Base-by-base conservation (phyloP, 805 yeast genomes). In the Hanseniaspora valbyensis region DNA sequence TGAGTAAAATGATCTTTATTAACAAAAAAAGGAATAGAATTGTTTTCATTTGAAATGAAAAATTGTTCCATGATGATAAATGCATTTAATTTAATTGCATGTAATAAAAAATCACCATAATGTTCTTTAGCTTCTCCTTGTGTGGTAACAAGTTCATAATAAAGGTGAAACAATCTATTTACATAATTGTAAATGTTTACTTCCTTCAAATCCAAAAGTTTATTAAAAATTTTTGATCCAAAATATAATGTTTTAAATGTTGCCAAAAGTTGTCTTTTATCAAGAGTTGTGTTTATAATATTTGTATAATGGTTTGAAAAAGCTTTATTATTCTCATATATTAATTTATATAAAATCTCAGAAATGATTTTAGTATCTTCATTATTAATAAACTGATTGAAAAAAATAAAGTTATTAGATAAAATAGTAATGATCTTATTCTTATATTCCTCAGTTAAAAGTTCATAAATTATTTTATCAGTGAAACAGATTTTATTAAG, bases 201-300 rank as follows among this genome's bases (percentile, higher is more conserved):
- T 8, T 8, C 13, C 13, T 13, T 21, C 13, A 25, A 22, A 4
- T 46, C 44, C 2, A 24, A 16, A 24, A 48, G 37, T 4, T 57
- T 25, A 53, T 65, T 65, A 40, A 57, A 62, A 5, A 64, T n/a
- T 45, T 55, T 63, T 46, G 68, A 64, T 0, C 69, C 69, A 55
- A 62, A 64, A 26, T 64, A 55, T 0, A 58, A 13, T 1, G 65
- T 42, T 33, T 57, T 59, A 2, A 63, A 28, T 1, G 14, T 19
- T 22, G 30, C 3, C n/a, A 49, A 26, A 4, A n/a, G 13, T 29
- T 18, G 42, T 48, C 29, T 48, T 33, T 8, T 40, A 18, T 14
- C 28, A 8, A 12, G 1, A 2, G 2, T 19, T 16, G 42, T 24
- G 2, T 10, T 6, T 7, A 32, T 4, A 19, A 48, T 33, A 25